Evolutionary conservation across 768 basidiomycete genomes (phyloP), one percentile per base, ranked within the genome.

Genomic region (Amanita subjunquillea): DNA sequence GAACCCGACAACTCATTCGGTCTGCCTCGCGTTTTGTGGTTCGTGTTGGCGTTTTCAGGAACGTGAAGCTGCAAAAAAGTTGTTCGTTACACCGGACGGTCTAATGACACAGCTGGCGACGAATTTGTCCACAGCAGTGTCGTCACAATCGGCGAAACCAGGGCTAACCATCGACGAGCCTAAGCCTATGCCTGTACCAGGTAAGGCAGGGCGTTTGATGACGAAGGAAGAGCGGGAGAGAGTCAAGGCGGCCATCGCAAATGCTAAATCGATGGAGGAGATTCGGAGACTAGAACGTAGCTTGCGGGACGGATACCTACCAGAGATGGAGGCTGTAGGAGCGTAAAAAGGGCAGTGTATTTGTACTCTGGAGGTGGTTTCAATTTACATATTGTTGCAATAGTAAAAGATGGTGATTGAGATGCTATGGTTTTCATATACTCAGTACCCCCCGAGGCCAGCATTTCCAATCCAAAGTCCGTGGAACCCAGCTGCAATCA

Each of bases 261-360:
- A 82, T 57, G 92, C 92, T n/a, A 88, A 85, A 32, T 92, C 88
- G 45, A 80, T 91, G 58, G 91, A 95, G 63, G 91, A 95, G 68
- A 83, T 94, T 61, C 78, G 85, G 66, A 78, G 79, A 61, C 64
- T 93, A 58, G 90, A 93, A 68, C 78, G 87, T 69, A 86, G 80
- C 64, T 67, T 92, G 59, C 78, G 80, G 61, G 91, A 93, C 62
- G 91, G 91, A 41, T 91, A 86, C 66, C 67, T 91, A 67, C 89
- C 91, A 46, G 75, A 79, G 54, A 75, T 84, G 70, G 87, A 88
- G 62, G 76, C 80, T 48, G 81, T 89, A 53, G 87, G 87, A 39
- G 87, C 87, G 69, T 90, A 68, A 79, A 47, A 56, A 46, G 30
- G 50, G 39, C 52, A 29, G 43, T 46, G 39, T 45, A n/a, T 39